Conservation (phyloP, 352 stramenopile genomes). For the Pythium myriotylum region DNA sequence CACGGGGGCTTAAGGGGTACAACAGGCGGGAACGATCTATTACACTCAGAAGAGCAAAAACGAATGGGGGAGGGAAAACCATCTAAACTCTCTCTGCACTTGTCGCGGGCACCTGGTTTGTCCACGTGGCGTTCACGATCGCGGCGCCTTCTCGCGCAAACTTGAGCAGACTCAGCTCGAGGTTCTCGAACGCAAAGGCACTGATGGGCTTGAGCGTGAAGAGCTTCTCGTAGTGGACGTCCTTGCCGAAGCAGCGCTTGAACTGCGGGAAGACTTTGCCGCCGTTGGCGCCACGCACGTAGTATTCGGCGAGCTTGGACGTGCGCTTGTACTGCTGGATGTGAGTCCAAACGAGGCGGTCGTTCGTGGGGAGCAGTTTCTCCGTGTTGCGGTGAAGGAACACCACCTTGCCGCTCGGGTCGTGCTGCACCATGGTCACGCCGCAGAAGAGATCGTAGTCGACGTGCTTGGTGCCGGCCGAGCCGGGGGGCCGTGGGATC, state of each 20-base stretch:
- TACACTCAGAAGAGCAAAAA: too few relatives aligned
- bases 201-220: slow-evolving; percentile 53
- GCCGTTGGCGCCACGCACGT: slow-evolving; percentile 23
- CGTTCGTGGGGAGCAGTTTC: slow-evolving; percentile 14
- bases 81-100: too few relatives aligned
- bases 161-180: slow-evolving; percentile 53
- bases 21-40: too few relatives aligned
- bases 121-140: slow-evolving; percentile 16
- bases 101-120: neutral
- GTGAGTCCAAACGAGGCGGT: slow-evolving; percentile 20
- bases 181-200: too few relatives aligned
- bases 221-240: slow-evolving; percentile 63
- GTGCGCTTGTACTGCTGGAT: slow-evolving; percentile 32
- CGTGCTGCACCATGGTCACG: slow-evolving; percentile 45
- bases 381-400: slow-evolving; percentile 38
- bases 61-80: too few relatives aligned
- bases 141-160: slow-evolving; percentile 44
- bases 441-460: slow-evolving; percentile 36
- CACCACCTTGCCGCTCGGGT: slow-evolving; percentile 27
- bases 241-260: slow-evolving; percentile 47
- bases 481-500: slow-evolving; percentile 25
- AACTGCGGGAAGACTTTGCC: slow-evolving; percentile 10
- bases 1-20: too few relatives aligned
- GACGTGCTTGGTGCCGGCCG: slow-evolving; percentile 18
- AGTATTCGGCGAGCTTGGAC: slow-evolving; percentile 10